Evolutionary conservation across 176 grass and related monocot species (phyloP), one percentile per base, ranked within the genome.

Genomic region (Elaeis guineensis): DNA sequence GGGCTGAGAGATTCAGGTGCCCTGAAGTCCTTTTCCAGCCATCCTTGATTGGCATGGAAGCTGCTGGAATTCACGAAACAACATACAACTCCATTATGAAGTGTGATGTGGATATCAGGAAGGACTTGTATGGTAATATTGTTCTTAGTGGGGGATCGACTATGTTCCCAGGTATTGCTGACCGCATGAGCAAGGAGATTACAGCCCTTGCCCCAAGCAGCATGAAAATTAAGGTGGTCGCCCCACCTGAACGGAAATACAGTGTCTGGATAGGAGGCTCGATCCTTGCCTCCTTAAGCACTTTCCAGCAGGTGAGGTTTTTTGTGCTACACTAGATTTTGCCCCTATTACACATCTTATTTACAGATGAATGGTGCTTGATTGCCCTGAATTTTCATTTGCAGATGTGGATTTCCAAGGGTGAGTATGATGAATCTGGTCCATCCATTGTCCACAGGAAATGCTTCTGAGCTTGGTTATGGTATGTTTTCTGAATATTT

Each of bases 1-100:
- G 58, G 29, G 58, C 58, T 18, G 58, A 61, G 58, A 61, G 58
- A 30, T 61, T 61, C 25, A 61, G 58, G 58, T 61, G 58, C 25
- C 58, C 58, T 29, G 58, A 61, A 11, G 58, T 61, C 16, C 58
- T 61, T 26, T 61, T 61, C 58, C 58, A 61, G 24, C 58, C 58
- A 30, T 61, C 58, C 17, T 61, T 61, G 58, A 61, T 61, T 9
- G 58, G 58, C 58, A 61, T 61, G 58, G 58, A 61, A 61, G 58
- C 58, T 29, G 58, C 58, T 61, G 58, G 58, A 61, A 61, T 61
- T 17, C 58, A 61, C n/a, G 58, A 61, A 25, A 61, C 58, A 3
- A 61, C 58, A n/a, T 61, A 61, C 25, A 61, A 61, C 26, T 61
- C 58, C 25, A 61, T 61, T 8, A 61, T 61, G 58, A 61, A 61